Evolutionary conservation across 306 rosid species (phyloP).

Genomic region (Sesbania bispinosa): DNA sequence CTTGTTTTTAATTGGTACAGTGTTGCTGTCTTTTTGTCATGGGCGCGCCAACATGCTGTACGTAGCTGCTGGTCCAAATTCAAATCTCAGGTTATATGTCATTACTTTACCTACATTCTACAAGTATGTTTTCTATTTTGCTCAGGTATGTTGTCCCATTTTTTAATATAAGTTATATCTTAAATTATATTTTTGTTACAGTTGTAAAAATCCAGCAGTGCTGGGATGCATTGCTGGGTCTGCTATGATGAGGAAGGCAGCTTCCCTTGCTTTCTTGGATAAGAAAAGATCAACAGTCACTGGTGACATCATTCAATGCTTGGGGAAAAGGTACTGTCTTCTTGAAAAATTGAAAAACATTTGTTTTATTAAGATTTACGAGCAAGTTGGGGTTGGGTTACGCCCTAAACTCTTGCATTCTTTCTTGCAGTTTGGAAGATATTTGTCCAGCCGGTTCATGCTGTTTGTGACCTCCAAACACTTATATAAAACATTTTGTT

Average conservation of each 20-base stretch:
- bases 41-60: slow-evolving; percentile 58
- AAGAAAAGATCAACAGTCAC: slow-evolving; percentile 94
- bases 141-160: not conserved
- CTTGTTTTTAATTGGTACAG: slow-evolving; percentile 38
- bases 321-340: slow-evolving; percentile 70
- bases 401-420: not conserved
- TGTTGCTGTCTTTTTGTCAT: slow-evolving; percentile 79
- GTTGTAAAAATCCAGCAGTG: slow-evolving; percentile 62
- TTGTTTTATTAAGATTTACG: not conserved
- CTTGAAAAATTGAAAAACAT: not conserved
- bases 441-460: slow-evolving; percentile 55
- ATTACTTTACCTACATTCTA: not conserved
- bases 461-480: not conserved
- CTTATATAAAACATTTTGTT: not conserved
- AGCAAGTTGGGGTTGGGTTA: not conserved
- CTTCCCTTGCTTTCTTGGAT: slow-evolving; percentile 67
- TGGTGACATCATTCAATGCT: slow-evolving; percentile 76
- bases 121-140: not conserved
- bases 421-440: slow-evolving; percentile 71
- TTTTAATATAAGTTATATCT: slow-evolving; percentile 8
- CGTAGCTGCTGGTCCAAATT: slow-evolving; percentile 28
- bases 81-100: slow-evolving; percentile 45
- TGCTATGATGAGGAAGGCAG: slow-evolving; percentile 80
- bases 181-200: slow-evolving; percentile 23
- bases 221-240: slow-evolving; percentile 91